Conservation (phyloP, 768 basidiomycete genomes). For the Kwoniella shandongensis region DNA sequence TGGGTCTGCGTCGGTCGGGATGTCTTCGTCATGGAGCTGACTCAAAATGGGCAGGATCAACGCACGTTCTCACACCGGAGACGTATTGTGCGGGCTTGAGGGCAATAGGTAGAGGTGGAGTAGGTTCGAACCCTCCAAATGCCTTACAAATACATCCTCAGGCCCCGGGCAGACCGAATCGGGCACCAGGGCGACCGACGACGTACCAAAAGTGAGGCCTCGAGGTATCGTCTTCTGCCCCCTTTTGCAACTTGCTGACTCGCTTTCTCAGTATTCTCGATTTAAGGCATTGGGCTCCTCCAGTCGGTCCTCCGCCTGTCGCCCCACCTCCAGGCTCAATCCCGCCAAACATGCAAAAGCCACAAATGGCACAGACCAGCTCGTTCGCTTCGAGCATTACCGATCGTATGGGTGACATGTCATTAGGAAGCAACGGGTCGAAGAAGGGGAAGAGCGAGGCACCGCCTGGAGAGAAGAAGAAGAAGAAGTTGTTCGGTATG, state of each 20-base stretch:
- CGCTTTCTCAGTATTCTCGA: slow-evolving; percentile 47
- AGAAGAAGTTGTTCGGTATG: slow-evolving; percentile 44
- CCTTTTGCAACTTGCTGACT: not conserved
- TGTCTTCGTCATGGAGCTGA: not conserved
- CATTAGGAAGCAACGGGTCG: slow-evolving; percentile 22
- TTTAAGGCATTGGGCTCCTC: slow-evolving; percentile 49
- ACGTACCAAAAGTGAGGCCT: slow-evolving; percentile 41
- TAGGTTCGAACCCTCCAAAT: slow-evolving; percentile 60
- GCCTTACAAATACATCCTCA: slow-evolving; percentile 48
- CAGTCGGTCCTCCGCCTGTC: slow-evolving; percentile 50
- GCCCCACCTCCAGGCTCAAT: slow-evolving; percentile 33
- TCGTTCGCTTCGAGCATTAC: slow-evolving; percentile 25
- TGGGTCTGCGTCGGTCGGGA: slow-evolving; percentile 50
- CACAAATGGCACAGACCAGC: slow-evolving; percentile 13
- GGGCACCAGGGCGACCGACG: slow-evolving; percentile 37
- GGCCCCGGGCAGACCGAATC: slow-evolving; percentile 28
- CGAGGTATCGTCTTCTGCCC: not conserved
- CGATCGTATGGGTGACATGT: slow-evolving; percentile 24
- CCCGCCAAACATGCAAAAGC: slow-evolving; percentile 8
- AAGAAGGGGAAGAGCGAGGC: slow-evolving; percentile 24
- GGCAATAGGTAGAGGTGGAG: slow-evolving; percentile 80
- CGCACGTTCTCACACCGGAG: slow-evolving; percentile 78
- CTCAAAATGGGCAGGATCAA: slow-evolving; percentile 71
- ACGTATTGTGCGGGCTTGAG: slow-evolving; percentile 83
- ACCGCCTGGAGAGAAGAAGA: slow-evolving; percentile 32